phyloP scores from a whole-genome alignment of 139 green algal species.

The Chlorella ohadii region DNA sequence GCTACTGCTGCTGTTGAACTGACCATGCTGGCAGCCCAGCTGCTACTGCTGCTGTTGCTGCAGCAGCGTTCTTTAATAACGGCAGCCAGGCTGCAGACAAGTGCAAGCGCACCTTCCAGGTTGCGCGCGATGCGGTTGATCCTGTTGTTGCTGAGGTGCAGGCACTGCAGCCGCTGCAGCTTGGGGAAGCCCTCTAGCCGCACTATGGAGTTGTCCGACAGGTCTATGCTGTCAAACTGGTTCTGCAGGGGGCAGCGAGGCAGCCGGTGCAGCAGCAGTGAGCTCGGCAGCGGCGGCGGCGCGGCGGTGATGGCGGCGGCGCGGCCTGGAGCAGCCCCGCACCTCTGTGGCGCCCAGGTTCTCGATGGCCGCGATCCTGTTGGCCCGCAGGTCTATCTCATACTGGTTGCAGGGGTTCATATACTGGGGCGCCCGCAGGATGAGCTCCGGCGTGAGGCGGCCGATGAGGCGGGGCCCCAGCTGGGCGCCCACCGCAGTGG shows the following conservation, averaged over 20 bases:
- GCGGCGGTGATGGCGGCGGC: too few species aligned
- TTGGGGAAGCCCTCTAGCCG: conserved; percentile 95
- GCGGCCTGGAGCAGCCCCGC: not conserved
- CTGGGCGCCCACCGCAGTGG: not conserved
- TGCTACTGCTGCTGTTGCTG: not conserved
- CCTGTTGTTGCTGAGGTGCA: conserved; percentile 95
- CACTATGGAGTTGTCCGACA: conserved; percentile 97
- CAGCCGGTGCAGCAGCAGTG: not conserved
- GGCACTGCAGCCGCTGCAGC: conserved; percentile 82
- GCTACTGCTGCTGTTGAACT: too few species aligned
- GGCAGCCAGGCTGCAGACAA: too few species aligned
- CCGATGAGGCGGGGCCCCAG: conserved; percentile 63
- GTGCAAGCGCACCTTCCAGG: conserved; percentile 79
- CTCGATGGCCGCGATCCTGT: conserved; percentile 90
- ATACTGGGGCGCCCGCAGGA: conserved; percentile 86
- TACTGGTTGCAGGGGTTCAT: conserved; percentile 90
- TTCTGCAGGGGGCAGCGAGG: conserved; percentile 71
- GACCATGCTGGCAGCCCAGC: not conserved
- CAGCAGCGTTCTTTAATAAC: not conserved
- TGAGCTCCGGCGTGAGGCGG: conserved; percentile 89
- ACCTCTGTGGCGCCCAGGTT: conserved; percentile 95
- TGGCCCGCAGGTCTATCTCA: conserved; percentile 88
- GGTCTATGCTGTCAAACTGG: conserved; percentile 97
- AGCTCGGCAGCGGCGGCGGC: not conserved
- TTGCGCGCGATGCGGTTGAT: conserved; percentile 80